phyloP scores from a whole-genome alignment of 805 yeast genomes.

The Peterozyma xylosa region DNA sequence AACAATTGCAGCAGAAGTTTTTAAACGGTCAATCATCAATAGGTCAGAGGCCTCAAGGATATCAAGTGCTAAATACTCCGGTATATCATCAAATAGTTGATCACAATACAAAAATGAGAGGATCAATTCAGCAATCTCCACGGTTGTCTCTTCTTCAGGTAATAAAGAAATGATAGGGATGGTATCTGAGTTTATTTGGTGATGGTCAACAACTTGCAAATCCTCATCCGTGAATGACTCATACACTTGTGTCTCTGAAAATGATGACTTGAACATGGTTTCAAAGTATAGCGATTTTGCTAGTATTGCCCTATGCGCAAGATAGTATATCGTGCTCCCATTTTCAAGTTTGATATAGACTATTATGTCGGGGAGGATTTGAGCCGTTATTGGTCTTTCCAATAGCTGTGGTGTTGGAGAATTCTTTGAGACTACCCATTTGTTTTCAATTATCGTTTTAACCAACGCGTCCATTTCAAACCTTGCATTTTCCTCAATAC shows the following conservation, averaged over 20 bases:
- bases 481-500: conserved; percentile 28
- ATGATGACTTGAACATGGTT: conserved; percentile 51
- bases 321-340: conserved; percentile 32
- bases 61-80: conserved; percentile 43
- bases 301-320: conserved; percentile 57
- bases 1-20: conserved; percentile 52
- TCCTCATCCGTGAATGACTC: conserved; percentile 11
- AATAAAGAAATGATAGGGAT: conserved; percentile 17
- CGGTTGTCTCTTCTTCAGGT: conserved; percentile 2
- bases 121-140: conserved; percentile 39
- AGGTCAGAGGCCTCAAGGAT: conserved; percentile 53
- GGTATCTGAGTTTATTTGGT: conserved; percentile 8
- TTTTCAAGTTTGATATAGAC: conserved; percentile 24
- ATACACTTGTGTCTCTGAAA: conserved; percentile 22
- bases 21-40: conserved; percentile 52
- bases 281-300: conserved; percentile 57
- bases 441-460: conserved; percentile 14
- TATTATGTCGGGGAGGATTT: conserved; percentile 29
- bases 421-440: conserved; percentile 15
- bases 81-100: conserved; percentile 33
- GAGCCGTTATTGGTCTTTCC: conserved; percentile 21
- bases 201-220: conserved; percentile 15
- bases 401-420: conserved; percentile 14
- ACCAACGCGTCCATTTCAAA: conserved; percentile 25
- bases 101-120: conserved; percentile 56